These are phyloP conservation scores for Botrytis porri DNA, from an alignment of 2,329 filamentous ascomycete species.

Conservation along the genomic window DNA sequence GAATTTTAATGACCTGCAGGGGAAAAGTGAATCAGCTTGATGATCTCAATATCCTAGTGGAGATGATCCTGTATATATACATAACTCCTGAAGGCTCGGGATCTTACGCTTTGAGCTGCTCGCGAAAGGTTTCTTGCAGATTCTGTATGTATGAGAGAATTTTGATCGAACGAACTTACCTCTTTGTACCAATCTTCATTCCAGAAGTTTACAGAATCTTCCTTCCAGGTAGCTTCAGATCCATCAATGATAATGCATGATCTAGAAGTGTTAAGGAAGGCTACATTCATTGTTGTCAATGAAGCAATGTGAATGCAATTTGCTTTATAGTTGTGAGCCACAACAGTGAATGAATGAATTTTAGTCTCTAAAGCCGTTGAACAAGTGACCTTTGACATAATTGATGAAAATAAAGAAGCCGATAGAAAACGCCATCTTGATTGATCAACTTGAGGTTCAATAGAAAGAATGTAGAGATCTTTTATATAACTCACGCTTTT, in stretches of 20 bases:
- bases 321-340: not conserved
- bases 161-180: not conserved
- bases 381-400: not conserved
- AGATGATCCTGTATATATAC: not conserved
- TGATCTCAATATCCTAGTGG: not conserved
- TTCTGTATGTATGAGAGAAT: accelerated
- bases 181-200: not conserved
- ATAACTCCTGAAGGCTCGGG: not conserved
- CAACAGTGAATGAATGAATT: not conserved
- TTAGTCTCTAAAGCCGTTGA: not conserved
- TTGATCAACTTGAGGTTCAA: not conserved
- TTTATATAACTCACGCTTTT: accelerated
- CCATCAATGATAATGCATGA: not conserved
- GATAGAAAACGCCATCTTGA: not conserved
- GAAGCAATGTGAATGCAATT: not conserved
- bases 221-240: too few species aligned
- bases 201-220: accelerated
- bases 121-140: accelerated
- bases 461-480: not conserved
- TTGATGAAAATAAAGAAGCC: not conserved
- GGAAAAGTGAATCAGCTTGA: not conserved
- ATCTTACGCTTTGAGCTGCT: not conserved
- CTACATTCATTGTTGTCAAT: too few species aligned
- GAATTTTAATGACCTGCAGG: accelerated
- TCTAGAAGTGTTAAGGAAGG: not conserved